These are phyloP conservation scores for Alternaria incomplexa DNA, from an alignment of 2,329 filamentous ascomycete genomes.

Conservation along the genomic window DNA sequence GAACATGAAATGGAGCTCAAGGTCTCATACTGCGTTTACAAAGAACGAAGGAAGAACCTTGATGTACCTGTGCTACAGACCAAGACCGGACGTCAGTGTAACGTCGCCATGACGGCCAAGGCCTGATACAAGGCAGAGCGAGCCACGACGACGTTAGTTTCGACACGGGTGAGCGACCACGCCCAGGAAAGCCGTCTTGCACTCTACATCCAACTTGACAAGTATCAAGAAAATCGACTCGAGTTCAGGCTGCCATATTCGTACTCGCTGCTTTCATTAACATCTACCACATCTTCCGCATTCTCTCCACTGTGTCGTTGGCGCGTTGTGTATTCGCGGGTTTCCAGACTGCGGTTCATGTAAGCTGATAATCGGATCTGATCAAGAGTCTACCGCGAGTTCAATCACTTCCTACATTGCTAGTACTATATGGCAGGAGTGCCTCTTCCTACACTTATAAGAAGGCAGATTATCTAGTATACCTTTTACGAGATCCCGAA, in stretches of 20 bases:
- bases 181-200: background rate
- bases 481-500: background rate
- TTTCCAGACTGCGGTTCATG: background rate
- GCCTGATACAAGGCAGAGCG: background rate
- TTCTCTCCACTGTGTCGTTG: background rate
- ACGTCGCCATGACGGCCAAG: background rate
- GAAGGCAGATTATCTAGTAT: background rate
- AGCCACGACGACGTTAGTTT: background rate
- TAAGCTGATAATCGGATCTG: background rate
- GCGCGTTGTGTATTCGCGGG: background rate
- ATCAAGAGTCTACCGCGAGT: background rate
- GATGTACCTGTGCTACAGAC: background rate
- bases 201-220: background rate
- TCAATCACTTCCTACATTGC: background rate
- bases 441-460: background rate
- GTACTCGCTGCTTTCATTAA: background rate
- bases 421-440: background rate
- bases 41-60: background rate
- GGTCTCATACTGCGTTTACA: background rate
- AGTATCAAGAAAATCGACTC: background rate
- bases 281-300: background rate
- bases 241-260: background rate
- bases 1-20: background rate
- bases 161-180: background rate
- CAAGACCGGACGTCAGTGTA: background rate